Evolutionary conservation across 805 yeast genomes (phyloP), one percentile per base, ranked within the genome.

Genomic region (Kodamaea nitidulidarum): DNA sequence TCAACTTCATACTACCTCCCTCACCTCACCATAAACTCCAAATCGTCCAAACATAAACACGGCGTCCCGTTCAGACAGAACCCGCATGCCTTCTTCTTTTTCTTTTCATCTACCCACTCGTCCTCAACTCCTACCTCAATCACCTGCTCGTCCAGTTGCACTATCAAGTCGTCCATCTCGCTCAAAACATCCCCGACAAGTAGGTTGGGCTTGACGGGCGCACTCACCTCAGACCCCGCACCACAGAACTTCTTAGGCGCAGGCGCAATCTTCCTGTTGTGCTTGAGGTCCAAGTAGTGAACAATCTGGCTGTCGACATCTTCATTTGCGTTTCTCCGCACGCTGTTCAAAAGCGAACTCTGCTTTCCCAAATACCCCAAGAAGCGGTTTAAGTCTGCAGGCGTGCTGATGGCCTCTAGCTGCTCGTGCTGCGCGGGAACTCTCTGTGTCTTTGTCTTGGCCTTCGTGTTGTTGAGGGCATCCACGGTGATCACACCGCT

Each of bases 401-500:
- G 36, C 4, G 41, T 32, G 18, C 60, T 63, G 33, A 68, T 65
- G 12, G 58, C 55, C 37, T 67, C 73, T 14, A 68, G 44, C 44
- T 65, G 69, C 33, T 63, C 67, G 25, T 56, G 36, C 8, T 15
- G 24, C 8, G 28, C 25, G 7, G 31, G 32, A 4, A 33, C 25
- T n/a, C 26, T 21, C 8, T 31, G 34, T 15, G 39, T 16, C 39
- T 37, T 24, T 34, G 38, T 41, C 7, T 30, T 28, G 15, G 35
- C 17, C 9, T 39, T 27, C 3, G 41, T 39, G 21, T 34, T 41
- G 12, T 56, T 58, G 27, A 67, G 50, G 2, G 71, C 71, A 47
- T 67, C 73, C 38, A 64, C 55, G 0, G 73, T 61, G 35, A 68
- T 67, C 28, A 66, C 70, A 4, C 73, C 73, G 43, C 62, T 67